Evolutionary conservation across 768 basidiomycete species (phyloP).

Genomic region (Russula brevipes): DNA sequence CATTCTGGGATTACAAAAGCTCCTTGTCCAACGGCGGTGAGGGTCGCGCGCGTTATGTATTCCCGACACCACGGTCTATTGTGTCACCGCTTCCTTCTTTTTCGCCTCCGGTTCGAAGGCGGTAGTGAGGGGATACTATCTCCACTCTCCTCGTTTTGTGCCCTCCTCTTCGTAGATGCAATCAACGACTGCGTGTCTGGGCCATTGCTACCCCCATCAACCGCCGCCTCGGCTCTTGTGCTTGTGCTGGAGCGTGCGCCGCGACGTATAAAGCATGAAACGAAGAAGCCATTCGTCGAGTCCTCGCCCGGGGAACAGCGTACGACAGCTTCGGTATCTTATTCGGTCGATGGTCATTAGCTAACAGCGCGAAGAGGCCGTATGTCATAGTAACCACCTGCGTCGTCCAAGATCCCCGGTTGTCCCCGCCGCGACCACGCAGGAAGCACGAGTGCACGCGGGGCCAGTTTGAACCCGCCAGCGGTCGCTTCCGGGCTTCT

Average conservation of each 20-base stretch:
- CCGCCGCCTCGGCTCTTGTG: not conserved
- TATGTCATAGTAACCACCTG: not conserved
- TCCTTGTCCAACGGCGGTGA: not conserved
- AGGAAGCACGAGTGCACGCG: constrained; percentile 62
- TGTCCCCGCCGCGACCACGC: constrained; percentile 80
- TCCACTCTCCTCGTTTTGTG: not conserved
- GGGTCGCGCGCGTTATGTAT: not conserved
- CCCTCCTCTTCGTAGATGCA: constrained; percentile 13
- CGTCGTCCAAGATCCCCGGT: constrained; percentile 50
- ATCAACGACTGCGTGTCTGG: not conserved
- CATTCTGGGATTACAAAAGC: constrained; percentile 5
- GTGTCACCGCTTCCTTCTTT: constrained; percentile 1
- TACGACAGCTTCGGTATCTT: constrained; percentile 50
- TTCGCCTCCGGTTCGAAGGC: not conserved
- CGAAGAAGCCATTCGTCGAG: constrained; percentile 94
- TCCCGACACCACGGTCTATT: not conserved
- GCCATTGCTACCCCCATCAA: not conserved
- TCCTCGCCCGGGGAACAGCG: constrained; percentile 80
- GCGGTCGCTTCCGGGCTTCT: constrained; percentile 59
- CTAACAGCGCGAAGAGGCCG: not conserved
- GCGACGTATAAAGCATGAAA: constrained; percentile 75
- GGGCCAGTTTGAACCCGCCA: constrained; percentile 64
- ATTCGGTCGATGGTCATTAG: not conserved
- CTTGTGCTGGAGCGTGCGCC: not conserved
- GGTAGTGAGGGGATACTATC: not conserved